Evolutionary conservation across 148 eudicot species (phyloP), one percentile per base, ranked within the genome.

Genomic region (Persicaria tinctoria): DNA sequence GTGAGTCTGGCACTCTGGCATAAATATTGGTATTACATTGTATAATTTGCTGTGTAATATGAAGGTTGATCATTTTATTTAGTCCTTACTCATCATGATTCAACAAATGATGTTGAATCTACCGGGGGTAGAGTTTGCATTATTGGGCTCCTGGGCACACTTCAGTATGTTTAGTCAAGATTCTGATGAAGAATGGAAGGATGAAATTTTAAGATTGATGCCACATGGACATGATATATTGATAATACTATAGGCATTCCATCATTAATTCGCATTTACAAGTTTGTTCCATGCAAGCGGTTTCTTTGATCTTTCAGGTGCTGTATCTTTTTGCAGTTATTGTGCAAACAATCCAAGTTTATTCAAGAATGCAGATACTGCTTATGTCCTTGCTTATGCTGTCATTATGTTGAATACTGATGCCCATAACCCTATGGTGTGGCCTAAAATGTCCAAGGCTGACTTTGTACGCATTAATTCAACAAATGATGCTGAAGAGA

Each of bases 361-460:
- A 68, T 95, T 95, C 82, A 95, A 92, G 96, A 90, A 90, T 83
- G 98, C 98, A 56, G 98, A 92, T 81, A 90, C 93, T n/a, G 98
- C 98, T 51, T 95, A 95, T 86, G 89, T 95, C 74, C 96, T 95
- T 79, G 98, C 98, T 68, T 95, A 95, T 90, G 98, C 98, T 50
- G 98, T 92, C 86, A 95, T 95, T 82, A 84, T 95, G 98, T 81
- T 95, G 81, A 95, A 95, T 78, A 95, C 97, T 18, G 98, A 95
- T 87, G 98, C 97, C 80, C 98, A 95, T 83, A 95, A 95, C 83
- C 97, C 98, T 77, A 83, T 90, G 87, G 97, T 95, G 77, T 90
- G 92, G 90, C 88, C 97, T 68, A 95, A 88, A 87, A 95, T 95
- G 98, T 89, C 97, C 49, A 95, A 95, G 84, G 88, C 83, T 77